phyloP scores from a whole-genome alignment of 305 asterid species.

The Fraxinus baroniana region DNA sequence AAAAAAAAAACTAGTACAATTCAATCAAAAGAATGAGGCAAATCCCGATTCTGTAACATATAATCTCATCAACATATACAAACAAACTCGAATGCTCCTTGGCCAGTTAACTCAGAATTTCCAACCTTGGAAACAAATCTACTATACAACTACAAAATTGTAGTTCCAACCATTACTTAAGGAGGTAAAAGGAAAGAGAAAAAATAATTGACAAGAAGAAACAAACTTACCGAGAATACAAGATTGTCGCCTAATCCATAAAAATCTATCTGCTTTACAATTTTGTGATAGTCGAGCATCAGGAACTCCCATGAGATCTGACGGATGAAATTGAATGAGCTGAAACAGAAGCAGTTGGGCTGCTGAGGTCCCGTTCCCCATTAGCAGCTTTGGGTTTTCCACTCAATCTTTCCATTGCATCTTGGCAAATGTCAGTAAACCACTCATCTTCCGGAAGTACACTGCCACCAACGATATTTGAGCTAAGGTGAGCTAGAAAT shows the following conservation, averaged over 20 bases:
- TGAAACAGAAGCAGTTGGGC: slow-evolving; percentile 98
- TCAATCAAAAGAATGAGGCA: neutral
- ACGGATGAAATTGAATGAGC: slow-evolving; percentile 90
- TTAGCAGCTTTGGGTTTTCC: slow-evolving; percentile 78
- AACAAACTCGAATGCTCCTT: slow-evolving; percentile 35
- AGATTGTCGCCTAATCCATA: slow-evolving; percentile 18
- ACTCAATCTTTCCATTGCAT: slow-evolving; percentile 80
- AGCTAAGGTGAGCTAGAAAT: neutral
- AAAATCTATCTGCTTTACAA: slow-evolving; percentile 41
- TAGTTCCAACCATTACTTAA: slow-evolving; percentile 20
- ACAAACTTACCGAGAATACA: slow-evolving; percentile 9
- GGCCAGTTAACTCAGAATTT: slow-evolving; percentile 27
- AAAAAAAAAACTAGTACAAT: neutral
- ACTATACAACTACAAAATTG: slow-evolving; percentile 30
- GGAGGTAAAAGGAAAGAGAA: neutral
- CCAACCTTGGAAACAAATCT: slow-evolving; percentile 28
- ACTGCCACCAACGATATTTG: slow-evolving; percentile 44
- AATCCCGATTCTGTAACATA: neutral
- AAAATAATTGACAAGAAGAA: neutral
- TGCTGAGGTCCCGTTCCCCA: slow-evolving; percentile 83
- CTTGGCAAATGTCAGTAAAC: slow-evolving; percentile 84
- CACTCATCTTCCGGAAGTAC: slow-evolving; percentile 92
- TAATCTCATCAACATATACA: slow-evolving; percentile 29
- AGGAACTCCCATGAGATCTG: slow-evolving; percentile 90
- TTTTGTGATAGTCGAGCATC: slow-evolving; percentile 31